phyloP scores from a whole-genome alignment of 2,329 filamentous ascomycete genomes.

The Cytospora mali region DNA sequence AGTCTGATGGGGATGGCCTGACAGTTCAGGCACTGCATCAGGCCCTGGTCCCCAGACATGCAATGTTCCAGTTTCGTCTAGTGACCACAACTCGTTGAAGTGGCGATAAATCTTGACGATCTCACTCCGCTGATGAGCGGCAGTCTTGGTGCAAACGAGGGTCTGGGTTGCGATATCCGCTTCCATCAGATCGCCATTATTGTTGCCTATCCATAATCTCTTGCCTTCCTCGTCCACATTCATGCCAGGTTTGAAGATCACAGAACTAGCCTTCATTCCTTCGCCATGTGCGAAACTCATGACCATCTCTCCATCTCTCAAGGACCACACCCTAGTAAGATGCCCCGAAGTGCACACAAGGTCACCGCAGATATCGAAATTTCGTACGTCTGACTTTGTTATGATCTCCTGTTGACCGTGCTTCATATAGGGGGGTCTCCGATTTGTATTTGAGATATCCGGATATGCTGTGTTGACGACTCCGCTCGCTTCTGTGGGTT shows the following conservation, averaged over 20 bases:
- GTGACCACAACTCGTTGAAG: constrained; percentile 87
- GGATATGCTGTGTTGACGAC: constrained; percentile 70
- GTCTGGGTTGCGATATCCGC: constrained; percentile 77
- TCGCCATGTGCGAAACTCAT: constrained; percentile 85
- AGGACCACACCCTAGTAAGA: constrained; percentile 85
- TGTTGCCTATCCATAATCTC: constrained; percentile 87
- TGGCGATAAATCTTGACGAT: constrained; percentile 85
- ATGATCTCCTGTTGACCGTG: constrained; percentile 74
- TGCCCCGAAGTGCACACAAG: constrained; percentile 85
- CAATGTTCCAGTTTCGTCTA: constrained; percentile 86
- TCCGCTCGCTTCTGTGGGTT: constrained; percentile 43
- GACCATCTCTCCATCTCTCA: constrained; percentile 77
- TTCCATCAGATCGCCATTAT: constrained; percentile 84
- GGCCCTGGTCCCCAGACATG: constrained; percentile 82
- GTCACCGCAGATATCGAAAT: constrained; percentile 86
- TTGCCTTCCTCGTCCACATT: constrained; percentile 80
- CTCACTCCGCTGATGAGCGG: constrained; percentile 76
- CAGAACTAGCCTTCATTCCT: constrained; percentile 76
- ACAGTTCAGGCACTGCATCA: constrained; percentile 72
- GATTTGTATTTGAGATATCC: constrained; percentile 81
- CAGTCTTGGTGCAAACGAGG: constrained; percentile 67
- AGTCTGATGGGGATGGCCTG: constrained; percentile 69
- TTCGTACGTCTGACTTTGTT: constrained; percentile 83
- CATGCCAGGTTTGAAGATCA: constrained; percentile 82
- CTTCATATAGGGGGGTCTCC: constrained; percentile 76